Conservation (phyloP, 495 filamentous ascomycete species). For the Penicillium nucicola region DNA sequence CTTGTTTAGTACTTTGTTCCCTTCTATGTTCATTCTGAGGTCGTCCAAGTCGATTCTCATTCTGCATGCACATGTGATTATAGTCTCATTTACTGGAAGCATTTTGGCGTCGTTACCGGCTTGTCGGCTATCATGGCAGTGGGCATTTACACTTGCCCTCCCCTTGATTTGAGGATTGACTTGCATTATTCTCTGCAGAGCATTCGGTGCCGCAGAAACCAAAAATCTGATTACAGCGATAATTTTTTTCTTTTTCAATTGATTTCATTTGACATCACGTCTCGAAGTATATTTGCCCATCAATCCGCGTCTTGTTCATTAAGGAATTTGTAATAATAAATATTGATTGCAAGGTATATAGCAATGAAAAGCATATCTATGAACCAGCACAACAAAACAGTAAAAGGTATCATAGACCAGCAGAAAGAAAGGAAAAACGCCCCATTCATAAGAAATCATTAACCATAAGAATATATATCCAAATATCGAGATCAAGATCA, state of each 20-base stretch:
- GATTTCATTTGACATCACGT: background rate
- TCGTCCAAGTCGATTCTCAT: background rate
- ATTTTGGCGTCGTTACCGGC: background rate
- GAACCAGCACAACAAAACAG: background rate
- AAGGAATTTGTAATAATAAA: background rate
- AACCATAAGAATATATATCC: background rate
- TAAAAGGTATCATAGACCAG: conserved; percentile 8
- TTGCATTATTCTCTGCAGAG: background rate
- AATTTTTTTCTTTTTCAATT: background rate
- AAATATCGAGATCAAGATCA: conserved; percentile 2
- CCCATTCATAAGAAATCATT: conserved; percentile 3
- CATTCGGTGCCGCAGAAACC: background rate
- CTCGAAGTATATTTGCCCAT: no score
- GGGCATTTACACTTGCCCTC: background rate
- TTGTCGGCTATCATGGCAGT: background rate
- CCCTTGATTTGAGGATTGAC: background rate
- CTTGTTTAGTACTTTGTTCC: no score
- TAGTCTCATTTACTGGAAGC: background rate
- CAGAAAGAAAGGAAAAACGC: conserved; percentile 2
- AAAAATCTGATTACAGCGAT: background rate
- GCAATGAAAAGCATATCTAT: background rate
- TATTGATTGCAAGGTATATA: background rate
- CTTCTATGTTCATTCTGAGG: no score
- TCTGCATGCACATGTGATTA: background rate
- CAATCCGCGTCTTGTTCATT: background rate